Evolutionary conservation across 2,329 filamentous ascomycete genomes (phyloP).

Genomic region (Helminthosporium solani): DNA sequence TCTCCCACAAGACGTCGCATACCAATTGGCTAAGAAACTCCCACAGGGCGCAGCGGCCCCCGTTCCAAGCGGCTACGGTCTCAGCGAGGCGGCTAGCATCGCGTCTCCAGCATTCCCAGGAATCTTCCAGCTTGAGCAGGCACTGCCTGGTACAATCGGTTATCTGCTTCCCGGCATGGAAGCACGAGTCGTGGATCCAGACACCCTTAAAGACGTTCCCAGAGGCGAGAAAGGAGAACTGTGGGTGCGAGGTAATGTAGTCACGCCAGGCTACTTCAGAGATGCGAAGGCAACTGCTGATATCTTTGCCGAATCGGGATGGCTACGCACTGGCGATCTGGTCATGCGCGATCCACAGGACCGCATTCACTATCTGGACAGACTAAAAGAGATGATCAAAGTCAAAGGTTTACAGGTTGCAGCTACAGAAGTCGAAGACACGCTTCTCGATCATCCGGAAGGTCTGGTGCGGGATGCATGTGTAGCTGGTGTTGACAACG

Average conservation of each 20-base stretch:
- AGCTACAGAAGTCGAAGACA: slow-evolving; percentile 51
- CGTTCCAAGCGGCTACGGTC: slow-evolving; percentile 30
- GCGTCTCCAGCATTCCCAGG: slow-evolving; percentile 23
- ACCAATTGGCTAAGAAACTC: slow-evolving; percentile 29
- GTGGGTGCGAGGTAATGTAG: slow-evolving; percentile 29
- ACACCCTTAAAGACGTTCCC: slow-evolving; percentile 24
- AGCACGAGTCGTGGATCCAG: slow-evolving; percentile 30
- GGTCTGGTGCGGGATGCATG: slow-evolving; percentile 29
- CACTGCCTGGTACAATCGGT: slow-evolving; percentile 26
- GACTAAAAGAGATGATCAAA: slow-evolving; percentile 49
- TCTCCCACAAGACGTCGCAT: slow-evolving; percentile 30
- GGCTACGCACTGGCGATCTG: slow-evolving; percentile 32
- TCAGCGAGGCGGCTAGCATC: slow-evolving; percentile 33
- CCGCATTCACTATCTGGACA: slow-evolving; percentile 37
- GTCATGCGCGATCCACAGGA: slow-evolving; percentile 29
- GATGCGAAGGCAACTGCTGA: slow-evolving; percentile 29
- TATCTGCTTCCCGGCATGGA: slow-evolving; percentile 33
- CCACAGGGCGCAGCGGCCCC: slow-evolving; percentile 25
- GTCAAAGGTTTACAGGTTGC: slow-evolving; percentile 54
- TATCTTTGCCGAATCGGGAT: slow-evolving; percentile 28
- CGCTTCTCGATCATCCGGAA: slow-evolving; percentile 45
- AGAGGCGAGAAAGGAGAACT: slow-evolving; percentile 29
- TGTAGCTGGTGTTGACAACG: slow-evolving; percentile 35
- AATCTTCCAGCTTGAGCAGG: slow-evolving; percentile 26
- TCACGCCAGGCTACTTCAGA: slow-evolving; percentile 35